Percentiles rank a stretch among this genome's conserved stretches.
Conservation (phyloP, 2,329 filamentous ascomycete species). For the Domatiomyces globalis region DNA sequence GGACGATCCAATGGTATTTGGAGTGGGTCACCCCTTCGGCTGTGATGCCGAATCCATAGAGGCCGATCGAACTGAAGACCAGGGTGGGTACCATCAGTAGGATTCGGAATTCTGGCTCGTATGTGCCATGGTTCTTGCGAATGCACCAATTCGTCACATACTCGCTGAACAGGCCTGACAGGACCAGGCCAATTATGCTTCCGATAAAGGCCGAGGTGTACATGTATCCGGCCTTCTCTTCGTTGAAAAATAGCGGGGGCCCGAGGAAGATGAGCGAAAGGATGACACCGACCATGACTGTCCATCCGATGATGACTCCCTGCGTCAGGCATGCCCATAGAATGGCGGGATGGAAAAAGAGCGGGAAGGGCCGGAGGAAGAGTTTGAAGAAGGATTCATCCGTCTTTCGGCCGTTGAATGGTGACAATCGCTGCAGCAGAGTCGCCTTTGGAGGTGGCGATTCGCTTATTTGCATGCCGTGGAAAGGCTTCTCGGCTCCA, state of each 20-base stretch:
- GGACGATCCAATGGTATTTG: constrained; percentile 54
- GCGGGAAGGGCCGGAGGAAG: constrained; percentile 58
- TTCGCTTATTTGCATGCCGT: constrained; percentile 3
- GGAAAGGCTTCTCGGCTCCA: constrained; percentile 1
- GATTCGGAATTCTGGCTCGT: constrained; percentile 84
- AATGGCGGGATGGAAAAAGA: constrained; percentile 74
- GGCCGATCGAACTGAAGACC: constrained; percentile 58
- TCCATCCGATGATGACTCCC: constrained; percentile 87
- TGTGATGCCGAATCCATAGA: constrained; percentile 75
- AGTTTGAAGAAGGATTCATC: constrained; percentile 57
- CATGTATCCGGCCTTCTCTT: constrained; percentile 70
- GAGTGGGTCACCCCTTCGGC: constrained; percentile 40
- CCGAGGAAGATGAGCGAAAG: constrained; percentile 70
- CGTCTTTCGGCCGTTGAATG: constrained; percentile 72
- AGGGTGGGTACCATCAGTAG: constrained; percentile 71
- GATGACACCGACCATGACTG: constrained; percentile 77
- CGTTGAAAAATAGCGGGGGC: constrained; percentile 66
- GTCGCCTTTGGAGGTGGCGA: constrained; percentile 33
- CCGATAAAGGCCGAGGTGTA: constrained; percentile 80
- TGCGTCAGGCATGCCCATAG: constrained; percentile 71
- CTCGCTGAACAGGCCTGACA: constrained; percentile 65
- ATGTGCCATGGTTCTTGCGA: constrained; percentile 60
- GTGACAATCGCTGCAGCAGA: constrained; percentile 46
- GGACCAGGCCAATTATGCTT: constrained; percentile 58
- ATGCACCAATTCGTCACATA: constrained; percentile 57